Conservation (phyloP, 495 filamentous ascomycete species). For the Corynascus novoguineensis region DNA sequence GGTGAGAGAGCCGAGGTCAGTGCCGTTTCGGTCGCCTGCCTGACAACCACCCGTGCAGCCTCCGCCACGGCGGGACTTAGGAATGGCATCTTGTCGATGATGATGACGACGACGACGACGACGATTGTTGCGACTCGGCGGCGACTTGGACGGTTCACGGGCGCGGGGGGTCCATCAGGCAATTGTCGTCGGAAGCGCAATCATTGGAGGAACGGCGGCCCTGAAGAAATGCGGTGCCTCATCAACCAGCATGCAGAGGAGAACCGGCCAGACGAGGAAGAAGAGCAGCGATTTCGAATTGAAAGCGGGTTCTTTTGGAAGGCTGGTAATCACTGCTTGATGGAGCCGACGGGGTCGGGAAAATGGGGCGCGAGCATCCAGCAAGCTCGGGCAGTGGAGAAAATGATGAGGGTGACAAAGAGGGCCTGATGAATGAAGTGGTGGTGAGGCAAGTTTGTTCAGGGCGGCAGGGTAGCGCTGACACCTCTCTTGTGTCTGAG, state of each 20-base stretch:
- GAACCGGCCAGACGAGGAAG: not conserved
- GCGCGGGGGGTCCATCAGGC: slow-evolving; percentile 29
- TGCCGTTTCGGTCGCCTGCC: slow-evolving; percentile 21
- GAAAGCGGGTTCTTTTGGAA: slow-evolving; percentile 16
- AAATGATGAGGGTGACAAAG: slow-evolving; percentile 14
- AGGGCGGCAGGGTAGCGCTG: slow-evolving; percentile 4
- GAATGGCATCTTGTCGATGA: slow-evolving; percentile 26
- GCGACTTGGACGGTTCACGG: slow-evolving; percentile 19
- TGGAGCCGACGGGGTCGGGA: slow-evolving; percentile 13
- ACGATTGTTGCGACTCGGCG: slow-evolving; percentile 15
- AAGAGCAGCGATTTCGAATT: not conserved
- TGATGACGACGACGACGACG: too few species aligned
- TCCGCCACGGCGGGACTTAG: slow-evolving; percentile 26
- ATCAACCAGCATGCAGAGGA: slow-evolving; percentile 5
- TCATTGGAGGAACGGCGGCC: slow-evolving; percentile 13
- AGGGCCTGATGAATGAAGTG: slow-evolving; percentile 13
- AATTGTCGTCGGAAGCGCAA: slow-evolving; percentile 12
- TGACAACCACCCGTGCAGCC: slow-evolving; percentile 23
- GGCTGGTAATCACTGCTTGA: slow-evolving; percentile 21
- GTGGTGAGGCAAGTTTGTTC: slow-evolving; percentile 24
- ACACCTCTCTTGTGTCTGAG: slow-evolving; percentile 11
- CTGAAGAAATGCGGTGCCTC: not conserved
- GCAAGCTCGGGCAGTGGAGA: slow-evolving; percentile 28
- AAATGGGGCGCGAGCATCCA: slow-evolving; percentile 6
- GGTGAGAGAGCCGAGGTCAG: not conserved